Conservation (phyloP, 2,329 filamentous ascomycete species). For the Pseudogymnoascus sp. region DNA sequence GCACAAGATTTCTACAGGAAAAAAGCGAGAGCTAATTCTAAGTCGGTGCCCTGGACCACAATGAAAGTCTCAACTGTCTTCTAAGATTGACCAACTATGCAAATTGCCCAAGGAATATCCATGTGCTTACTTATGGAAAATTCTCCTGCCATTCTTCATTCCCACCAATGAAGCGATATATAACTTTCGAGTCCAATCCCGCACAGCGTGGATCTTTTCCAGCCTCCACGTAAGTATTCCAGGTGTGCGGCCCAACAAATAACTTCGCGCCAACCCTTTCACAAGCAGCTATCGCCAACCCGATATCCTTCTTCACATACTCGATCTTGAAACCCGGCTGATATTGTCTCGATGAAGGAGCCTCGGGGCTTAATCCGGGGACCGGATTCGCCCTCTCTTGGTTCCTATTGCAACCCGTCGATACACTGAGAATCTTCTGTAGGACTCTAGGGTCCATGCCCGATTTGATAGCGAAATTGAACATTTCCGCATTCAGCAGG, state of each 20-base stretch:
- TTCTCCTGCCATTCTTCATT: constrained; percentile 40
- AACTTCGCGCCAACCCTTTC: constrained; percentile 42
- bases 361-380: constrained; percentile 27
- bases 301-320: constrained; percentile 54
- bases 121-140: too few species aligned
- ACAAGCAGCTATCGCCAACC: constrained; percentile 48
- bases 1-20: too few species aligned
- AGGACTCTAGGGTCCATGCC: constrained; percentile 49
- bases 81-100: too few species aligned
- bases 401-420: constrained; percentile 31
- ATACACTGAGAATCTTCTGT: constrained; percentile 43
- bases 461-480: constrained; percentile 52
- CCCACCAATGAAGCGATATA: constrained; percentile 49
- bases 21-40: too few species aligned
- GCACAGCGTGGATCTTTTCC: constrained; percentile 43
- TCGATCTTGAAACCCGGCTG: constrained; percentile 51
- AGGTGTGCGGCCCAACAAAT: constrained; percentile 42
- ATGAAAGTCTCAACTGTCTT: too few species aligned
- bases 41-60: too few species aligned
- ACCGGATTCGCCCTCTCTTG: constrained; percentile 31
- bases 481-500: constrained; percentile 50
- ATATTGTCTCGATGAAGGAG: constrained; percentile 27
- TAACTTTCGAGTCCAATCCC: constrained; percentile 49
- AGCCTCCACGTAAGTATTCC: constrained; percentile 45
- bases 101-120: too few species aligned